phyloP scores from a whole-genome alignment of 202 grass and related monocot genomes.

The Musa balbisiana region DNA sequence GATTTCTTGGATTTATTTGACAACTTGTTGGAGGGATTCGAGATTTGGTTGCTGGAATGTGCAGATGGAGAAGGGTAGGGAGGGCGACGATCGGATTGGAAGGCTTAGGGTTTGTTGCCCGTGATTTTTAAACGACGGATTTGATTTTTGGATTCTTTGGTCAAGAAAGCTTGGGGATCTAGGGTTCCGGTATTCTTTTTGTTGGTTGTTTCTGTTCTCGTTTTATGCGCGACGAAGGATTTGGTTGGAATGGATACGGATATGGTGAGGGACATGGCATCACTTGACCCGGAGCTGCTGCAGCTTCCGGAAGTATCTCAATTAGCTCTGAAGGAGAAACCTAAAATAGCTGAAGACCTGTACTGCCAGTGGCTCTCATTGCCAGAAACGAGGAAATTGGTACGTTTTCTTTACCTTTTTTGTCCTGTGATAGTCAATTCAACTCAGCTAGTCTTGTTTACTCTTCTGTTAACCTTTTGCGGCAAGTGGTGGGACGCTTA shows the following conservation, averaged over 20 bases:
- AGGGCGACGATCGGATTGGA: constrained; percentile 2
- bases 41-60: background rate
- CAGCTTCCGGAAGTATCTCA: constrained; percentile 77
- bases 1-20: background rate
- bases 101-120: constrained; percentile 6
- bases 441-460: background rate
- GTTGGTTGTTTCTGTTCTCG: background rate
- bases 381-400: constrained; percentile 51
- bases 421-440: background rate
- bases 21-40: background rate
- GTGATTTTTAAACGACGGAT: background rate
- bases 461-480: background rate
- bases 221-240: constrained; percentile 8
- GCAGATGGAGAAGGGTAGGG: background rate
- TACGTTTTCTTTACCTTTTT: constrained; percentile 13
- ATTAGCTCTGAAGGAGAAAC: constrained; percentile 42
- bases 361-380: constrained; percentile 88
- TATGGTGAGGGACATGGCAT: constrained; percentile 25
- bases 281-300: constrained; percentile 48
- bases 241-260: constrained; percentile 34
- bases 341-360: constrained; percentile 55
- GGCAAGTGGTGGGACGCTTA: background rate
- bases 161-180: background rate
- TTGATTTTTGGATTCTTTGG: background rate
- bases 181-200: background rate